phyloP scores from a whole-genome alignment of 495 filamentous ascomycete species.

The Penicillium canariense region DNA sequence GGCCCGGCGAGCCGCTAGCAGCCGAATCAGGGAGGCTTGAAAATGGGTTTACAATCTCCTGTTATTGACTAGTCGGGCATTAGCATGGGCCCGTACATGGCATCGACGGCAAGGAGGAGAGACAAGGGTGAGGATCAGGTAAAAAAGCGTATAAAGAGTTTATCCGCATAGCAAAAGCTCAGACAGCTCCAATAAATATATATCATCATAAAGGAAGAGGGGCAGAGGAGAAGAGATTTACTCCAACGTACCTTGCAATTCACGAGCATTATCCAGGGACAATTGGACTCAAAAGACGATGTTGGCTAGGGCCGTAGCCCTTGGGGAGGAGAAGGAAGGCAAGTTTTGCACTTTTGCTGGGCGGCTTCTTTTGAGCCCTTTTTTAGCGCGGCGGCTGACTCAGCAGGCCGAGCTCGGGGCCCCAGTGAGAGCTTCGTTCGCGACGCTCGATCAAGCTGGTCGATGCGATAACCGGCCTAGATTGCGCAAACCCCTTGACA shows the following conservation, averaged over 20 bases:
- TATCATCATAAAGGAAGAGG: constrained; percentile 54
- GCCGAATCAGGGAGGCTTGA: constrained; percentile 39
- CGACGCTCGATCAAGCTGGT: not conserved
- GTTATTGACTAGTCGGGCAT: constrained; percentile 29
- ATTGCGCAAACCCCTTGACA: too few species aligned
- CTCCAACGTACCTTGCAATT: constrained; percentile 37
- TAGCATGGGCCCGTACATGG: constrained; percentile 17
- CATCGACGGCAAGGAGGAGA: constrained; percentile 6
- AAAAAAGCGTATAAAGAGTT: constrained; percentile 51
- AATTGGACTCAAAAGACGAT: not conserved
- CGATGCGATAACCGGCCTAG: not conserved
- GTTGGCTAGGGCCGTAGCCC: constrained; percentile 39
- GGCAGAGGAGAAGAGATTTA: constrained; percentile 1
- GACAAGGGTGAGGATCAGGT: constrained; percentile 25
- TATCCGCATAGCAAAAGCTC: constrained; percentile 58
- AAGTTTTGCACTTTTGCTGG: constrained; percentile 18
- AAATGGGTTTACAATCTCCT: constrained; percentile 40
- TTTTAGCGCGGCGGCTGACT: constrained; percentile 30
- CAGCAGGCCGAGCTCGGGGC: constrained; percentile 12
- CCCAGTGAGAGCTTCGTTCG: too few species aligned
- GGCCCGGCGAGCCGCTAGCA: constrained; percentile 1
- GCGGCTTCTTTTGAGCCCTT: not conserved
- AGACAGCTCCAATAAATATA: constrained; percentile 97
- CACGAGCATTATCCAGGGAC: constrained; percentile 35
- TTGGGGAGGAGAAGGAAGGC: constrained; percentile 13